Conservation (phyloP, 495 filamentous ascomycete species). For the Cercophora scortea region DNA sequence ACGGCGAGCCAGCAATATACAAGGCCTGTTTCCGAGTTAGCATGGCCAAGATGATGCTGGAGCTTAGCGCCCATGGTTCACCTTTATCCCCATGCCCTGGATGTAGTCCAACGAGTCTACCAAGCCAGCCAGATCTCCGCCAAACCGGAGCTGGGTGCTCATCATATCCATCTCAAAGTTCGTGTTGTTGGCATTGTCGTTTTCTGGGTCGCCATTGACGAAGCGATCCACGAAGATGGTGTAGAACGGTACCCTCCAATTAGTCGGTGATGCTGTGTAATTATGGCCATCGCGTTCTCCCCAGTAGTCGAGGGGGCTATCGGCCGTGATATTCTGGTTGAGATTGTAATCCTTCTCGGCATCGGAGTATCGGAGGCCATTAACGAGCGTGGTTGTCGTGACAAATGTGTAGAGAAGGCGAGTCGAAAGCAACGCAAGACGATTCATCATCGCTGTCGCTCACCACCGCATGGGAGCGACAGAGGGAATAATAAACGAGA, state of each 20-base stretch:
- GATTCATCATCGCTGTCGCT: conserved; percentile 24
- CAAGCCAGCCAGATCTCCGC: conserved; percentile 60
- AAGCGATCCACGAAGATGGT: conserved; percentile 63
- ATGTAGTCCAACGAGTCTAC: conserved; percentile 64
- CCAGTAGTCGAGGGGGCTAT: conserved; percentile 52
- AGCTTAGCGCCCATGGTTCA: not conserved
- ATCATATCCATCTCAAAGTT: conserved; percentile 61
- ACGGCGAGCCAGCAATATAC: conserved; percentile 60
- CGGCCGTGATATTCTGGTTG: conserved; percentile 55
- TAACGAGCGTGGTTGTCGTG: conserved; percentile 19
- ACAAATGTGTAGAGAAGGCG: conserved; percentile 17
- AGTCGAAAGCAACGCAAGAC: conserved; percentile 21
- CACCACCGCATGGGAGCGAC: conserved; percentile 28
- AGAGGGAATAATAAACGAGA: conserved; percentile 15
- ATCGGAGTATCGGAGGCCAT: conserved; percentile 49
- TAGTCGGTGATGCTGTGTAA: conserved; percentile 51
- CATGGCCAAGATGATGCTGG: not conserved
- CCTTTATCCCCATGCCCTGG: conserved; percentile 66
- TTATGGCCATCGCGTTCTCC: conserved; percentile 46
- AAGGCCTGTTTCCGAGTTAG: conserved; percentile 41
- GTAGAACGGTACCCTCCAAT: conserved; percentile 69
- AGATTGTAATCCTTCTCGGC: conserved; percentile 49
- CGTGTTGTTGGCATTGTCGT: conserved; percentile 65
- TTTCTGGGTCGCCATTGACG: conserved; percentile 64
- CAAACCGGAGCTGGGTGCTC: conserved; percentile 67